These are phyloP conservation scores for Phytopythium boreale DNA, from an alignment of 352 stramenopile genomes.

Conservation along the genomic window DNA sequence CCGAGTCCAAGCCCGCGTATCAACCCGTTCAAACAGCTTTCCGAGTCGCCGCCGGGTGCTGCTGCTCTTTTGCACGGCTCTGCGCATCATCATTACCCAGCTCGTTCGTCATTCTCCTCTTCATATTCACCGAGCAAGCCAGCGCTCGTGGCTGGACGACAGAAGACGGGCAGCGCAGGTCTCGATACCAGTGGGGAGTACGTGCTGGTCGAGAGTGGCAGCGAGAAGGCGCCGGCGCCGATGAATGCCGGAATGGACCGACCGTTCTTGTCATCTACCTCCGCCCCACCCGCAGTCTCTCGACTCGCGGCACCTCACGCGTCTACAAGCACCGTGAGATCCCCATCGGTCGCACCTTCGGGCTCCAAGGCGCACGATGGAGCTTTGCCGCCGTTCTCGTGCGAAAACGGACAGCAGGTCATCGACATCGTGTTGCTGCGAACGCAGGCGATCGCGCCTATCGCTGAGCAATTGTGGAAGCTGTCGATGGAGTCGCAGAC, in stretches of 20 bases:
- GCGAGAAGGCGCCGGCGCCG: slow-evolving; percentile 19
- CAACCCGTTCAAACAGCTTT: slow-evolving; percentile 68
- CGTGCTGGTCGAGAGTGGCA: slow-evolving; percentile 51
- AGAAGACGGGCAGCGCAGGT: slow-evolving; percentile 19
- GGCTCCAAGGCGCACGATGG: background rate
- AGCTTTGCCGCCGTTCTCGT: slow-evolving; percentile 21
- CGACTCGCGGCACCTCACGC: background rate
- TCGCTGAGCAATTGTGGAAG: slow-evolving; percentile 64
- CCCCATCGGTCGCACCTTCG: background rate
- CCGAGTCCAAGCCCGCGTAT: slow-evolving; percentile 58
- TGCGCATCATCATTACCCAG: slow-evolving; percentile 9
- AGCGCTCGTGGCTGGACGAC: slow-evolving; percentile 5
- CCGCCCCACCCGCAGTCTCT: background rate
- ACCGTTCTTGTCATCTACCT: no score
- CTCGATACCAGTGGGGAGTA: slow-evolving; percentile 67
- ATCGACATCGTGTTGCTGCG: slow-evolving; percentile 63
- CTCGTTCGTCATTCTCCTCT: slow-evolving; percentile 12
- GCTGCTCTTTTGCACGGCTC: slow-evolving; percentile 16
- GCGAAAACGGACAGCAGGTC: slow-evolving; percentile 52
- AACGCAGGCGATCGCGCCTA: slow-evolving; percentile 57
- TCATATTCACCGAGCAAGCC: slow-evolving; percentile 2
- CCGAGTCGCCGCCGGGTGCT: slow-evolving; percentile 33
- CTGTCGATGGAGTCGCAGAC: slow-evolving; percentile 23
- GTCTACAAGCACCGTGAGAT: no score
- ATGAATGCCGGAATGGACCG: background rate